Evolutionary conservation across 148 eudicot genomes (phyloP).

Genomic region (Bassia scoparia): DNA sequence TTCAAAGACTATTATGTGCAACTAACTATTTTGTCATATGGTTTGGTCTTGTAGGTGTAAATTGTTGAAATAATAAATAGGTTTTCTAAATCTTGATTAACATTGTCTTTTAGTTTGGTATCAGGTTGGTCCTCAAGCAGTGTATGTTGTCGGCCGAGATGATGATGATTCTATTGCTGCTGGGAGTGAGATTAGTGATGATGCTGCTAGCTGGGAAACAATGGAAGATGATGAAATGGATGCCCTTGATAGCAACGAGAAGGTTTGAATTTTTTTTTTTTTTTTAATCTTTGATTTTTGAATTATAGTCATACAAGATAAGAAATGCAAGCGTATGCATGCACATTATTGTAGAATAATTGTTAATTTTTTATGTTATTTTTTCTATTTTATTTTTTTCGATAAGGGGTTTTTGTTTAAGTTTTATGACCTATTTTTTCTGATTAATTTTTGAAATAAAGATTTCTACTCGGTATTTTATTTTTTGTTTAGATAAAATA

Average conservation of each 20-base stretch:
- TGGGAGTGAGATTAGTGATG: slow-evolving; percentile 83
- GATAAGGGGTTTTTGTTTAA: too few species aligned
- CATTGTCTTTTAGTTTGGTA: slow-evolving; percentile 27
- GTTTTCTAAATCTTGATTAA: slow-evolving; percentile 32
- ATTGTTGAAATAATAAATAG: neutral
- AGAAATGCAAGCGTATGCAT: too few species aligned
- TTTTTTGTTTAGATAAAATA: too few species aligned
- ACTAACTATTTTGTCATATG: neutral
- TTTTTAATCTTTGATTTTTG: too few species aligned
- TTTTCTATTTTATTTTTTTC: too few species aligned
- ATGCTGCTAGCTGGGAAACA: slow-evolving; percentile 98
- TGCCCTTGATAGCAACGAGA: slow-evolving; percentile 38
- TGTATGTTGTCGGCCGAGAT: slow-evolving; percentile 99
- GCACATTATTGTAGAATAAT: too few species aligned
- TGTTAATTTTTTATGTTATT: too few species aligned
- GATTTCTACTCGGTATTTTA: too few species aligned
- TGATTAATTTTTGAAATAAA: too few species aligned
- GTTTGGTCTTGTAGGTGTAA: slow-evolving; percentile 10
- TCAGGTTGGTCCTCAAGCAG: slow-evolving; percentile 99
- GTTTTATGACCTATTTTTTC: too few species aligned
- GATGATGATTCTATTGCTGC: slow-evolving; percentile 76
- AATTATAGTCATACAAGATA: neutral
- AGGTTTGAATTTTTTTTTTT: slow-evolving; percentile 34
- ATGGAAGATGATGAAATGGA: slow-evolving; percentile 79
- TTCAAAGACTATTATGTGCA: neutral